phyloP scores from a whole-genome alignment of 2,329 filamentous ascomycete species.

The Sporothrix luriei region DNA sequence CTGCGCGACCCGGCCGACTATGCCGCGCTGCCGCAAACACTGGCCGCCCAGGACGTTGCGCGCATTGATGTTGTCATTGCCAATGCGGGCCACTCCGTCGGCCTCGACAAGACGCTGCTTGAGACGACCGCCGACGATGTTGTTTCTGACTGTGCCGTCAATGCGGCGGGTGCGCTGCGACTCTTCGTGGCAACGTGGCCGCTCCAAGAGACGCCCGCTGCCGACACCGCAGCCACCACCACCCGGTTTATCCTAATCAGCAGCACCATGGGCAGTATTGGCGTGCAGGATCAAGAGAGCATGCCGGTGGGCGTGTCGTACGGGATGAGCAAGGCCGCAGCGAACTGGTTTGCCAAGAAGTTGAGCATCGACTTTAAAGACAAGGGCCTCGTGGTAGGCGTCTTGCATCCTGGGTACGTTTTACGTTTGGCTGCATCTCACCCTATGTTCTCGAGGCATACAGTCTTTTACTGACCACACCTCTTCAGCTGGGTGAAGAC shows the following conservation, averaged over 20 bases:
- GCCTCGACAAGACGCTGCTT: slow-evolving; percentile 35
- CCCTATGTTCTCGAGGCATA: background rate
- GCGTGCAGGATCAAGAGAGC: slow-evolving; percentile 34
- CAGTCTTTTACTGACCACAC: background rate
- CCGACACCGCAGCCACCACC: background rate
- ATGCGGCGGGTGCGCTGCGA: slow-evolving; percentile 37
- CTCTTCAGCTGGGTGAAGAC: slow-evolving; percentile 34
- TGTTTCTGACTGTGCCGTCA: slow-evolving; percentile 37
- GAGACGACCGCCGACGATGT: slow-evolving; percentile 35
- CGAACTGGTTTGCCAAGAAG: slow-evolving; percentile 40
- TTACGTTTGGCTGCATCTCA: background rate
- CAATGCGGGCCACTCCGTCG: slow-evolving; percentile 38
- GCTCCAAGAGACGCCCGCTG: slow-evolving; percentile 31
- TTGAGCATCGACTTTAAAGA: slow-evolving; percentile 33
- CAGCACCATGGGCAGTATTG: slow-evolving; percentile 40
- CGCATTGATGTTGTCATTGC: slow-evolving; percentile 39
- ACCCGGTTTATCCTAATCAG: slow-evolving; percentile 39
- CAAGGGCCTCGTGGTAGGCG: slow-evolving; percentile 37
- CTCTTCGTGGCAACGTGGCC: slow-evolving; percentile 38
- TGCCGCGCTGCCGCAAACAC: slow-evolving; percentile 31
- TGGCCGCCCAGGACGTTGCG: slow-evolving; percentile 31
- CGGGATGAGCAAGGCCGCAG: slow-evolving; percentile 41
- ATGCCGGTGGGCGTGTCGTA: slow-evolving; percentile 37
- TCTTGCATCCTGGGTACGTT: slow-evolving; percentile 41
- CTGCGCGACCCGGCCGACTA: slow-evolving; percentile 36